These are phyloP conservation scores for Yamadazyma dendronema DNA, from an alignment of 1,139 yeast species.

Conservation along the genomic window DNA sequence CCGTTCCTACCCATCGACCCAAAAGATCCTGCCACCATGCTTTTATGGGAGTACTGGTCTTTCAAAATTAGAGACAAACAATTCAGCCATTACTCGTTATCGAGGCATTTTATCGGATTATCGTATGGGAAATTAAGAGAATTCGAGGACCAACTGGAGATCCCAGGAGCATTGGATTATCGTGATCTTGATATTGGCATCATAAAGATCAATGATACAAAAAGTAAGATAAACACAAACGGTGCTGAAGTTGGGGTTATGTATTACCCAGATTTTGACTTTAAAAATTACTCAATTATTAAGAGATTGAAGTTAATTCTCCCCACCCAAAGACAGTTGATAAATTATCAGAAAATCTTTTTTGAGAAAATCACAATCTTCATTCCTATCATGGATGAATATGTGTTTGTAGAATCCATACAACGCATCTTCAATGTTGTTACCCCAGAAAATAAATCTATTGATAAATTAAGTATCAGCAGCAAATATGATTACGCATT, in stretches of 20 bases:
- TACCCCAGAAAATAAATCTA: constrained; percentile 16
- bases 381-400: constrained; percentile 49
- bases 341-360: constrained; percentile 21
- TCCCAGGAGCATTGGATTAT: constrained; percentile 6
- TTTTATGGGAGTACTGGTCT: constrained; percentile 12
- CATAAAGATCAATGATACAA: constrained; percentile 3
- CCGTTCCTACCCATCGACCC: constrained; percentile 10
- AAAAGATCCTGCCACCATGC: constrained; percentile 10
- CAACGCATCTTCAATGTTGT: constrained; percentile 15
- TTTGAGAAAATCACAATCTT: constrained; percentile 43
- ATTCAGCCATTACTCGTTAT: constrained; percentile 7
- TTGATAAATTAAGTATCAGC: constrained; percentile 19
- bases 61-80: constrained; percentile 9
- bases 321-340: constrained; percentile 10
- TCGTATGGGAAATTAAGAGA: constrained; percentile 4
- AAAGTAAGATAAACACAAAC: constrained; percentile 4
- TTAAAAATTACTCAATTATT: constrained; percentile 1
- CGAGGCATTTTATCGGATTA: constrained; percentile 9
- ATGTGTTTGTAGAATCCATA: constrained; percentile 18
- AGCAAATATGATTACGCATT: constrained; percentile 27
- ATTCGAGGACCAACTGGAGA: neutral
- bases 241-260: constrained; percentile 8
- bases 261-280: constrained; percentile 5
- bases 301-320: constrained; percentile 7
- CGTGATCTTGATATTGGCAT: constrained; percentile 6